A percentile compares a stretch with the other conserved stretches of the same genome.
phyloP scores from a whole-genome alignment of 768 basidiomycete species.

The Suillus luteus region DNA sequence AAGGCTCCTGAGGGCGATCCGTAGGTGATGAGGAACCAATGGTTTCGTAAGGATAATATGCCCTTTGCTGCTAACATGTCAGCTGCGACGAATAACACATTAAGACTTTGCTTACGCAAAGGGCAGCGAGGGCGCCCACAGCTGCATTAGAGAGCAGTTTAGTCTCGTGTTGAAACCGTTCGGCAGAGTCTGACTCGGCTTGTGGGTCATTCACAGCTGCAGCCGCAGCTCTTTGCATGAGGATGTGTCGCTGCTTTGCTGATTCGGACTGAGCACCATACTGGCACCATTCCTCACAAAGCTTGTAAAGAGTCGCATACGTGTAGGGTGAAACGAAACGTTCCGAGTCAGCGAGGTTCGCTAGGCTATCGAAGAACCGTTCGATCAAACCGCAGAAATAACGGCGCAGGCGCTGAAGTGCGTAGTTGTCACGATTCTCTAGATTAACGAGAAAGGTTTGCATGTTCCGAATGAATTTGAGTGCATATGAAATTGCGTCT shows the following conservation, averaged over 20 bases:
- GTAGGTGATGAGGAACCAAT: slow-evolving; percentile 59
- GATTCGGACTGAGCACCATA: slow-evolving; percentile 73
- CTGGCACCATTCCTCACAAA: slow-evolving; percentile 95
- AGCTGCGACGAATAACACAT: slow-evolving; percentile 9
- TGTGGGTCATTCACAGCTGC: slow-evolving; percentile 57
- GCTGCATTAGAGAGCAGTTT: slow-evolving; percentile 76
- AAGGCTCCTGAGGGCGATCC: slow-evolving; percentile 55
- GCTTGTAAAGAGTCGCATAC: slow-evolving; percentile 76
- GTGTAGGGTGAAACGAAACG: slow-evolving; percentile 74
- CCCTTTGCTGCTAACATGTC: slow-evolving; percentile 59
- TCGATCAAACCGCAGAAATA: slow-evolving; percentile 92
- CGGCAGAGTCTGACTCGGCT: slow-evolving; percentile 50
- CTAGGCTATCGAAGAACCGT: slow-evolving; percentile 77
- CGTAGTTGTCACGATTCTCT: slow-evolving; percentile 73
- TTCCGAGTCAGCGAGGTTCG: slow-evolving; percentile 71
- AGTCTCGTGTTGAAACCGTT: slow-evolving; percentile 71
- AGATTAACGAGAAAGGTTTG: slow-evolving; percentile 73
- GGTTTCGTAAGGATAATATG: slow-evolving; percentile 67
- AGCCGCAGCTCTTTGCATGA: slow-evolving; percentile 70
- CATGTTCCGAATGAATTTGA: slow-evolving; percentile 86
- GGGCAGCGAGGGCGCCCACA: slow-evolving; percentile 82
- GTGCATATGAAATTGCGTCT: slow-evolving; percentile 72
- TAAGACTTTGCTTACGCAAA: slow-evolving; percentile 65
- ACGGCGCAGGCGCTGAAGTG: slow-evolving; percentile 78
- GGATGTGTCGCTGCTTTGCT: slow-evolving; percentile 65